These are phyloP conservation scores for Bryoerythrophyllum caledonicum DNA, from an alignment of 225 moss, liverwort and hornwort species.

Conservation along the genomic window DNA sequence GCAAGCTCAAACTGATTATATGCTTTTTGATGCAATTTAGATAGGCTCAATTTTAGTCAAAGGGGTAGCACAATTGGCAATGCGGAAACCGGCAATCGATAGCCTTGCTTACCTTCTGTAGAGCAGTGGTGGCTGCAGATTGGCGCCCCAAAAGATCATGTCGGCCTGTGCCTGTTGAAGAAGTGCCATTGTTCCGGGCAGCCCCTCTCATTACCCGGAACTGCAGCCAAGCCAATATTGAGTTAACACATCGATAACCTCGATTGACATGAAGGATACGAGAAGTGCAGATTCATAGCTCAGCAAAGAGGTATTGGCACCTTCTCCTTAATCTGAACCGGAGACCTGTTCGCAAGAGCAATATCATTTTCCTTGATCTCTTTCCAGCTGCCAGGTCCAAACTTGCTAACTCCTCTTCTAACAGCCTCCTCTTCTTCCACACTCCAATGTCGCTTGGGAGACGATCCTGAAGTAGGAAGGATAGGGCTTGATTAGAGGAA, in stretches of 20 bases:
- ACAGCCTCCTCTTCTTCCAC: constrained; percentile 55
- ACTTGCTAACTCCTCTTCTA: constrained; percentile 37
- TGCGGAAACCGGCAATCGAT: no score
- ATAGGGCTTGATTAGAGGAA: not conserved
- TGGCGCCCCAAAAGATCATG: constrained; percentile 39
- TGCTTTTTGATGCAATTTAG: no score
- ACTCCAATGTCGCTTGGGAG: constrained; percentile 34
- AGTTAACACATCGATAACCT: not conserved
- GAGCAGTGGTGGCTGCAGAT: constrained; percentile 45
- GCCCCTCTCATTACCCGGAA: constrained; percentile 40
- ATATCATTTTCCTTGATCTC: constrained; percentile 49
- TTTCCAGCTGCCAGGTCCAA: constrained; percentile 54
- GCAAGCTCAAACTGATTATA: no score
- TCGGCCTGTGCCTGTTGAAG: constrained; percentile 18
- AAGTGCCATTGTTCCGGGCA: constrained; percentile 17
- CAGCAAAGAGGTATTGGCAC: constrained; percentile 17
- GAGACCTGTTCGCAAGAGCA: constrained; percentile 36
- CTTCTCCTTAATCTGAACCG: constrained; percentile 51
- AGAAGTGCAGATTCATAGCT: not conserved
- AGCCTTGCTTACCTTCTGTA: constrained; percentile 43
- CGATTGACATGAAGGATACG: not conserved
- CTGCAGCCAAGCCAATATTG: constrained; percentile 24
- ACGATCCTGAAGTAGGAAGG: constrained; percentile 15
- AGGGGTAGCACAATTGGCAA: no score
- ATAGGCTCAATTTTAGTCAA: no score